Conservation (phyloP, 1,284 basidiomycete genomes). For the Apiotrichum porosum region DNA sequence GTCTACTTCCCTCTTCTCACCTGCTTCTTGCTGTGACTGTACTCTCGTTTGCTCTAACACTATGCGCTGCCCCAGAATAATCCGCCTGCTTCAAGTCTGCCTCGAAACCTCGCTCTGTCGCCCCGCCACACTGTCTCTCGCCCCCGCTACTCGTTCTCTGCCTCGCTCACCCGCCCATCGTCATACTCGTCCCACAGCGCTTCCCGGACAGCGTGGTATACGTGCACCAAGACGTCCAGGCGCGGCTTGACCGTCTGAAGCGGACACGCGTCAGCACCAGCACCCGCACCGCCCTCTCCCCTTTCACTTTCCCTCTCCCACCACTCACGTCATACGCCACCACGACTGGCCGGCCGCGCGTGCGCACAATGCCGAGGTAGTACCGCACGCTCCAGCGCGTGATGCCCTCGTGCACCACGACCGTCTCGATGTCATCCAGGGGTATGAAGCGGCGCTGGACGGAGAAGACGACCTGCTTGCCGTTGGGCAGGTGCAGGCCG, state of each 20-base stretch:
- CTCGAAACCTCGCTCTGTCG: too few relatives aligned
- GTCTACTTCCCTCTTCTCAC: too few relatives aligned
- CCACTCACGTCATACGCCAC: slow-evolving; percentile 35
- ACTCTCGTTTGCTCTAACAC: too few relatives aligned
- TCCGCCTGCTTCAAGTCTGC: too few relatives aligned
- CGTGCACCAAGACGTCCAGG: slow-evolving; percentile 27
- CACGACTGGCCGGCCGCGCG: slow-evolving; percentile 15
- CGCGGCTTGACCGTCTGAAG: slow-evolving; percentile 29
- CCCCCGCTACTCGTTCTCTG: not conserved
- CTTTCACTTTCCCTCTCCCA: too few relatives aligned
- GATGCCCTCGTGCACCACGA: slow-evolving; percentile 41
- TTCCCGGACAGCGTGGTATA: slow-evolving; percentile 36
- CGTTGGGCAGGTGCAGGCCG: slow-evolving; percentile 10
- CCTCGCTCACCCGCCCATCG: not conserved
- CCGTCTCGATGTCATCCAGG: slow-evolving; percentile 25
- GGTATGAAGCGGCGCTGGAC: slow-evolving; percentile 29
- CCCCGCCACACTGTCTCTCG: too few relatives aligned
- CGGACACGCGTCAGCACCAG: slow-evolving; percentile 5
- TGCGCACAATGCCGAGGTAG: slow-evolving; percentile 34
- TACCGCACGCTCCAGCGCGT: slow-evolving; percentile 32
- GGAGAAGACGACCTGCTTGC: slow-evolving; percentile 4
- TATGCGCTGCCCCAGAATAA: too few relatives aligned
- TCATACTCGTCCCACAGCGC: slow-evolving; percentile 33
- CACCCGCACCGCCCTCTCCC: not conserved
- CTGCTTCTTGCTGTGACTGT: too few relatives aligned